Base-by-base conservation (phyloP, 1,139 yeast genomes). In the Yamadazyma epiphylla region DNA sequence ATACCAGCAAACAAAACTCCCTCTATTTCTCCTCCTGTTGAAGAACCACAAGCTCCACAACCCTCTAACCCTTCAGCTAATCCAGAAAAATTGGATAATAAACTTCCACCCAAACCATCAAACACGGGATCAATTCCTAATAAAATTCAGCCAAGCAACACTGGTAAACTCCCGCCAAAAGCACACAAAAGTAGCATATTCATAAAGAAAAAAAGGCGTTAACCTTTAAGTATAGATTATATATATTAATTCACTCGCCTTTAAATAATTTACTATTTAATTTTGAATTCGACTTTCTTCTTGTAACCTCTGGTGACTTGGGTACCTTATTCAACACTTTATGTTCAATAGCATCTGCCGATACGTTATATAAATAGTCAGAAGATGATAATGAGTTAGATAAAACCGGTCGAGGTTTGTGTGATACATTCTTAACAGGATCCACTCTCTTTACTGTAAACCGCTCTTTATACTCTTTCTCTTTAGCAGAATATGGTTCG, bases 201-300 rank as follows among this genome's bases (percentile, higher is more conserved):
- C 28, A 51, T 52, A 9, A 43, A 36, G n/a, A 35, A 43, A 22
- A 42, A 36, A 29, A 37, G 37, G 33, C 42, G 39, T n/a, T n/a
- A n/a, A n/a, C n/a, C 26, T 13, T 29, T 24, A 15, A 28, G 15
- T 24, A 15, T 25, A 24, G 13, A 19, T 21, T 24, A 26, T 23
- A 24, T 29, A 29, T 28, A 28, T 25, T 14, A 15, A 24, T 10
- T 27, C 28, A 39, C 21, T 42, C 44, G 5, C 43, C 37, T 21
- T 41, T 42, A 7, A 37, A 27, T 25, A 20, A 35, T 22, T 42
- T 40, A 12, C 36, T 30, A 25, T 22, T 32, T 4, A 21, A 22
- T 5, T 10, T 15, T 13, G 11, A 13, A 10, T 12, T 9, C 15
- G 6, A 22, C 24, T 12, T 5, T 11, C 16, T 7, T 15, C 21